phyloP scores from a whole-genome alignment of 2,329 filamentous ascomycete species.

The Cladophialophora immunda region DNA sequence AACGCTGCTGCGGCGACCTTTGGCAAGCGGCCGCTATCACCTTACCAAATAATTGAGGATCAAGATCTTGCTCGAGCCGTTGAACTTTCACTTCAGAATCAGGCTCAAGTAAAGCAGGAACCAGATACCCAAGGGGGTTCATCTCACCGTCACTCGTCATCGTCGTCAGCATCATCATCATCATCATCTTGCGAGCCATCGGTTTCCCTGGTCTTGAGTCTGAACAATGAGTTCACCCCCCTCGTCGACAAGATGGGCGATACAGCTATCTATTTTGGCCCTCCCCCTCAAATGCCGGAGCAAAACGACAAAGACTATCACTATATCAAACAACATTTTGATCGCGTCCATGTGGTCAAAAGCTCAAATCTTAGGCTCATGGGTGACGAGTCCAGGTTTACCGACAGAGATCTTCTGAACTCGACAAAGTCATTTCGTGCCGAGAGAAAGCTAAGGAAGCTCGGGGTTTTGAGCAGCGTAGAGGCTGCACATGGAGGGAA shows the following conservation, averaged over 20 bases:
- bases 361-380: constrained; percentile 45
- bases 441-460: constrained; percentile 31
- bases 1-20: neutral
- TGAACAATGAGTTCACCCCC: constrained; percentile 38
- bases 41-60: neutral
- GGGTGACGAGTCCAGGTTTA: constrained; percentile 44
- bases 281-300: constrained; percentile 40
- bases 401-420: constrained; percentile 42
- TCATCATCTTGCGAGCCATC: neutral
- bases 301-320: constrained; percentile 33
- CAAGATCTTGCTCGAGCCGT: constrained; percentile 20
- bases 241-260: constrained; percentile 44
- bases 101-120: neutral
- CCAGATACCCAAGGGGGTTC: neutral
- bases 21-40: neutral
- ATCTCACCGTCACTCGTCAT: neutral
- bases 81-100: constrained; percentile 24
- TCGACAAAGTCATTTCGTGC: constrained; percentile 41
- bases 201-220: constrained; percentile 23
- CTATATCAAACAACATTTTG: constrained; percentile 37
- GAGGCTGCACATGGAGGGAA: constrained; percentile 25
- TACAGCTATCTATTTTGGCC: constrained; percentile 50
- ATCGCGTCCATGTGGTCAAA: constrained; percentile 45
- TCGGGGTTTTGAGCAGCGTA: constrained; percentile 17
- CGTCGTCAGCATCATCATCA: too few relatives aligned